A percentile compares a stretch with the other conserved stretches of the same genome.
phyloP scores from a whole-genome alignment of 208 protist genomes.

The Endotrypanum monterogeii region DNA sequence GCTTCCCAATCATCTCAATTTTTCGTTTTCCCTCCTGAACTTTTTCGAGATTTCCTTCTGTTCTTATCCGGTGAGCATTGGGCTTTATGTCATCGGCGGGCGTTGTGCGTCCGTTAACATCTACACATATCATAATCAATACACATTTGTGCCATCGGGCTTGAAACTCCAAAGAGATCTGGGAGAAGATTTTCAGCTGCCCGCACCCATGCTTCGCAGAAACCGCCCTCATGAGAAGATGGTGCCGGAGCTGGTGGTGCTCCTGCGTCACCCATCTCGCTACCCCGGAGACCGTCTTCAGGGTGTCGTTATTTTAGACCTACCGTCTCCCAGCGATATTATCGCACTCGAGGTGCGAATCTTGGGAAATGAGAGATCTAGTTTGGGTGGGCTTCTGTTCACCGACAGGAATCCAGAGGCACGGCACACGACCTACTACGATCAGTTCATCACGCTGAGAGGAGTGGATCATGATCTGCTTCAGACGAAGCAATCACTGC shows the following conservation, averaged over 20 bases:
- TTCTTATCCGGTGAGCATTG: background rate
- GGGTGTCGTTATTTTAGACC: constrained; percentile 53
- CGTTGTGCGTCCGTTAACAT: background rate
- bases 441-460: constrained; percentile 48
- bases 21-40: constrained; percentile 8
- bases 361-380: constrained; percentile 35
- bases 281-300: constrained; percentile 60
- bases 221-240: constrained; percentile 14
- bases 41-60: background rate
- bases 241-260: constrained; percentile 36
- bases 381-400: constrained; percentile 32
- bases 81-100: background rate
- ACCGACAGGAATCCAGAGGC: constrained; percentile 38
- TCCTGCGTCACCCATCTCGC: constrained; percentile 26
- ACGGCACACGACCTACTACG: constrained; percentile 52
- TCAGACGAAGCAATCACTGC: constrained; percentile 11
- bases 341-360: constrained; percentile 44
- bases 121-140: background rate
- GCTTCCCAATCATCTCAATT: background rate
- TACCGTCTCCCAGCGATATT: constrained; percentile 34
- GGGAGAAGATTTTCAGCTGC: too few species aligned
- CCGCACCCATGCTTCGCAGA: constrained; percentile 15
- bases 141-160: background rate
- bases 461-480: constrained; percentile 38
- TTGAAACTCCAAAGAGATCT: too few species aligned